Base-by-base conservation (phyloP, 345 rosid species). In the Linum lewisii region DNA sequence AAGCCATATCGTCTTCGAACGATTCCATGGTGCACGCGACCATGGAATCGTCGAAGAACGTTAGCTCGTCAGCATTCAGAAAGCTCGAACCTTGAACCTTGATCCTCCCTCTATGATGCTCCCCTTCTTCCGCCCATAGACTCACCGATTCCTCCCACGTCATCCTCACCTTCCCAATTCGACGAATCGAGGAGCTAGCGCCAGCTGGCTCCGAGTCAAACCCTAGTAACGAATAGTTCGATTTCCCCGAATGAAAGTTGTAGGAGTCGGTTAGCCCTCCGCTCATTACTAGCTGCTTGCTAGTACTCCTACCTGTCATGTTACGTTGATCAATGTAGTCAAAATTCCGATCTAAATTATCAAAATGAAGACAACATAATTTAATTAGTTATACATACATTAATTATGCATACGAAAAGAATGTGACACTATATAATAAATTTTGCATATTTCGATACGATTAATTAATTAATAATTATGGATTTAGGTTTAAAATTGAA, bases 61-160 rank as follows among this genome's bases (percentile, higher is more conserved):
- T 67, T 36, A 93, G 88, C 38, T 89, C 95, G 36, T 93, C 99
- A 0, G 94, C 95, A 51, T 85, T 85, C 66, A 93, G 68, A 72
- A 93, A 93, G 71, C 87, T 87, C 50, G 82, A 82, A 0, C 95
- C 94, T 67, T 72, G 83, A 72, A 89, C 74, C 70, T 69, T 85
- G 42, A 89, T 76, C 73, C 97, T 85, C 44, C 99, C 99, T 64
- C 80, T 72, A 25, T 81, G 84, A 58, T 74, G 72, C 65, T 89
- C 97, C 16, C 95, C 97, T 65, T 87, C 99, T 73, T 93, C 96
- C 11, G 79, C 96, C 99, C 99, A 93, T 76, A 93, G 80, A 67
- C 80, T 89, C 42, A 89, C 92, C 1, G 97, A 89, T 64, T 93
- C 99, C 67, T 93, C 99, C 99, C 99, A 93, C 21, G 80, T 81